These are phyloP conservation scores for Tetratostichococcus sp. DNA, from an alignment of 139 green algal species.

Conservation along the genomic window DNA sequence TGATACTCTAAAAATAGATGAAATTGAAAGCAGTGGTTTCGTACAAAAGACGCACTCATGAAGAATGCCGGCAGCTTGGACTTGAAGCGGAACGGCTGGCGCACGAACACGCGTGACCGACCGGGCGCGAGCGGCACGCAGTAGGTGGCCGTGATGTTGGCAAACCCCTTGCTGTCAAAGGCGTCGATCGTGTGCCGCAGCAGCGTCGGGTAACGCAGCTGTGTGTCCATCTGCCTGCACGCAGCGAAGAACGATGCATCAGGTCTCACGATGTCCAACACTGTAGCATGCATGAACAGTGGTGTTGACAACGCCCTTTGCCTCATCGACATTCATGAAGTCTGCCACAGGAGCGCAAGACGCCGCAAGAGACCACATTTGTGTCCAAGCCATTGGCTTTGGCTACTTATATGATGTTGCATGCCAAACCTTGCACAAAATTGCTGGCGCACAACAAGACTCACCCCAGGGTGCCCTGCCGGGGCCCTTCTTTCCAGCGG, in stretches of 20 bases:
- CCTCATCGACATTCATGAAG: too few species aligned
- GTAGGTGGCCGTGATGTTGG: conserved; percentile 37
- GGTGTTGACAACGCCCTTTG: too few species aligned
- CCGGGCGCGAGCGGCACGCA: conserved; percentile 29
- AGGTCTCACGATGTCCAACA: too few species aligned
- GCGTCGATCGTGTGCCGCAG: conserved; percentile 46
- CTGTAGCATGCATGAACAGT: too few species aligned
- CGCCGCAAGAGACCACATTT: too few species aligned
- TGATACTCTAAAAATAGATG: too few species aligned
- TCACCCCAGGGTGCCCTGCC: conserved; percentile 31
- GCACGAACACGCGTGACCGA: conserved; percentile 35
- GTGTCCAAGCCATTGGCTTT: too few species aligned
- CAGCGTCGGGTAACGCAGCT: conserved; percentile 25
- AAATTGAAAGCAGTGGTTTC: too few species aligned
- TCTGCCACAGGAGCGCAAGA: too few species aligned
- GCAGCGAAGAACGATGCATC: neutral
- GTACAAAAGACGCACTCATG: conserved; percentile 3
- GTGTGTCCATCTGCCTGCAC: conserved; percentile 10
- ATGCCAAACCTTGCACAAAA: too few species aligned
- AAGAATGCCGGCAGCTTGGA: conserved; percentile 17
- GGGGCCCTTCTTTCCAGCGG: conserved; percentile 27
- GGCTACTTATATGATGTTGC: too few species aligned
- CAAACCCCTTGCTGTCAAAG: conserved; percentile 30
- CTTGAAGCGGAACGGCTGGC: conserved; percentile 51
- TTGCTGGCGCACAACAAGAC: too few species aligned